A percentile compares a stretch with the other conserved stretches of the same genome.
phyloP scores from a whole-genome alignment of 1,284 basidiomycete species.

The Jaminaea rosea region DNA sequence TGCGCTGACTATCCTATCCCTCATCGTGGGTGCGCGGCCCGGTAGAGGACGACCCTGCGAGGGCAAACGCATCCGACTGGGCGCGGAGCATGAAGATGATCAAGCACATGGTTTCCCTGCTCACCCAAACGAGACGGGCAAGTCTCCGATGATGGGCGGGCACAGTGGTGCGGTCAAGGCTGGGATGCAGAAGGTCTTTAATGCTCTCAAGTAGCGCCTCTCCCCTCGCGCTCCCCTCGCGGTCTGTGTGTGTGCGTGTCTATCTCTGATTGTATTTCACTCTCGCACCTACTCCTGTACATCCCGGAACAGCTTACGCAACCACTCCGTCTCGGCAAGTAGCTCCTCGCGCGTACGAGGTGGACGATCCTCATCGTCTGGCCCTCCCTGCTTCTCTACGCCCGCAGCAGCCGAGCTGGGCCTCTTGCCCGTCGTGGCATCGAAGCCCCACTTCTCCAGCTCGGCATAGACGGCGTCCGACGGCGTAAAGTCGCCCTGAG shows the following conservation, averaged over 20 bases:
- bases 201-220: background rate
- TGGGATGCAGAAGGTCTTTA: background rate
- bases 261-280: too few relatives aligned
- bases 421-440: background rate
- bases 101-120: background rate
- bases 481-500: too few relatives aligned
- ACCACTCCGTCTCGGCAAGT: background rate
- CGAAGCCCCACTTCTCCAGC: background rate
- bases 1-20: too few relatives aligned
- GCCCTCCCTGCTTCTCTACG: background rate
- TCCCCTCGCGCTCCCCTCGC: too few relatives aligned
- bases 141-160: background rate
- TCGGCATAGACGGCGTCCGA: background rate
- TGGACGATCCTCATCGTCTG: background rate
- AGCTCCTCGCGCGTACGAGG: background rate
- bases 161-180: background rate
- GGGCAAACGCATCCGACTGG: slow-evolving; percentile 21
- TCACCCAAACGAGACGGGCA: background rate
- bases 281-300: too few relatives aligned
- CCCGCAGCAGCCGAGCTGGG: background rate
- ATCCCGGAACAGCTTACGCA: background rate
- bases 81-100: slow-evolving; percentile 29
- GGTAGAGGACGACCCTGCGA: slow-evolving; percentile 24
- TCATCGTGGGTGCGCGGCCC: too few relatives aligned
- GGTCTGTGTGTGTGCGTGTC: too few relatives aligned